Evolutionary conservation across 2,329 filamentous ascomycete species (phyloP), one percentile per base, ranked within the genome.

Genomic region (Beauveria caledonica): DNA sequence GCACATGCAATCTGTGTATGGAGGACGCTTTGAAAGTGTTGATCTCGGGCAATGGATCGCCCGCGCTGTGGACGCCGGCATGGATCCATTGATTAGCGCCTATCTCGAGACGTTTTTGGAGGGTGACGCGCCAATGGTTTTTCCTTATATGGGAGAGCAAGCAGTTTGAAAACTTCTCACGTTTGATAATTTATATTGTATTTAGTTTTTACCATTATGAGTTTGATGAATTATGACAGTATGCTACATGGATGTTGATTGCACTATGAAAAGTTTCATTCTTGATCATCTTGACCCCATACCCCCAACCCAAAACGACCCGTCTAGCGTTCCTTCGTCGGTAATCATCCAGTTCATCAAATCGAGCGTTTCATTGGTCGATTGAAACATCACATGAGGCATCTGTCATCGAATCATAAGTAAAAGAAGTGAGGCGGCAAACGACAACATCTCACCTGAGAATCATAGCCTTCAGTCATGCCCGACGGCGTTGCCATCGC

Each of bases 91-190:
- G 49, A 64, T 63, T 25, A 62, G 52, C 17, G 63, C 63, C 13
- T 64, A 63, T 25, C 54, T 64, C 58, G 63, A 64, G 52, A 62
- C 57, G 4, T 60, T 63, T 6, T 50, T 64, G 36, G 60, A 64
- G 39, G 50, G 17, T 33, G 60, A 61, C 23, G 58, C 60, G 15
- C 55, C 58, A 2, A 60, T 64, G 57, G 53, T 62, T 25, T 63
- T 64, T 57, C 60, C 62, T 13, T 63, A 62, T 40, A 53, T 63
- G 45, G 63, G 60, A 13, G 62, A 61, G 36, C n/a, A 52, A n/a
- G 5, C n/a, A 39, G n/a, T 21, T 52, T 40, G 7, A 39, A 0
- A 1, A 39, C 9, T 40, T 15, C n/a, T 5, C 10, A 13, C n/a
- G 33, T 23, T 8, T 19, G n/a, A 15, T 2, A 25, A 3, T n/a